phyloP scores from a whole-genome alignment of 2,329 filamentous ascomycete species.

The Lachnellula subtilissima region DNA sequence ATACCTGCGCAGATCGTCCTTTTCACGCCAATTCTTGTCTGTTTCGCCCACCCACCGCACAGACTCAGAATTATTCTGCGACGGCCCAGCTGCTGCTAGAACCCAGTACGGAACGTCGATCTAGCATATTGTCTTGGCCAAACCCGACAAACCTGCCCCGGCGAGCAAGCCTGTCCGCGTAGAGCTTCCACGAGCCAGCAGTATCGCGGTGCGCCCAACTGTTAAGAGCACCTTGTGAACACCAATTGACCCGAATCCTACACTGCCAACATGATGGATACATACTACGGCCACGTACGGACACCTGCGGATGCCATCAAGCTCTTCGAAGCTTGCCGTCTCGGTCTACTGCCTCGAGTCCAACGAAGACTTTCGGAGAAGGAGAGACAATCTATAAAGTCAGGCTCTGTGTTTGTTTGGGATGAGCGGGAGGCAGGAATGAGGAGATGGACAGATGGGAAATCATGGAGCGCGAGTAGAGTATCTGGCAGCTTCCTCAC shows the following conservation, averaged over 20 bases:
- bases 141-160: too few relatives aligned
- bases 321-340: slow-evolving; percentile 92
- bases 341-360: slow-evolving; percentile 84
- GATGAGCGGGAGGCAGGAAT: slow-evolving; percentile 97
- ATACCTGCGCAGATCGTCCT: slow-evolving; percentile 10
- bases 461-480: slow-evolving; percentile 97
- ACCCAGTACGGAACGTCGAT: slow-evolving; percentile 10
- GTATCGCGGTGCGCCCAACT: not conserved
- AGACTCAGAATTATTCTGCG: slow-evolving; percentile 14
- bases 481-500: slow-evolving; percentile 97
- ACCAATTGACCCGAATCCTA: slow-evolving; percentile 8
- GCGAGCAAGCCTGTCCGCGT: too few relatives aligned
- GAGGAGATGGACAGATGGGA: slow-evolving; percentile 97
- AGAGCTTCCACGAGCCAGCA: too few relatives aligned
- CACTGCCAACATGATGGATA: slow-evolving; percentile 67
- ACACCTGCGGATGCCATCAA: slow-evolving; percentile 97
- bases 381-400: slow-evolving; percentile 91
- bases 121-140: not conserved
- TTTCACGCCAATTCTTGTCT: slow-evolving; percentile 9
- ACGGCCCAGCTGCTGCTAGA: slow-evolving; percentile 11
- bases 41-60: slow-evolving; percentile 8
- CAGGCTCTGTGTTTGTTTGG: slow-evolving; percentile 99
- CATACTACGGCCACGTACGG: slow-evolving; percentile 89
- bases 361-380: slow-evolving; percentile 96
- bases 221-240: not conserved